Percentiles rank a stretch among this genome's conserved stretches.
Evolutionary conservation across 306 rosid species (phyloP).

Genomic region (Ammopiptanthus mongolicus): DNA sequence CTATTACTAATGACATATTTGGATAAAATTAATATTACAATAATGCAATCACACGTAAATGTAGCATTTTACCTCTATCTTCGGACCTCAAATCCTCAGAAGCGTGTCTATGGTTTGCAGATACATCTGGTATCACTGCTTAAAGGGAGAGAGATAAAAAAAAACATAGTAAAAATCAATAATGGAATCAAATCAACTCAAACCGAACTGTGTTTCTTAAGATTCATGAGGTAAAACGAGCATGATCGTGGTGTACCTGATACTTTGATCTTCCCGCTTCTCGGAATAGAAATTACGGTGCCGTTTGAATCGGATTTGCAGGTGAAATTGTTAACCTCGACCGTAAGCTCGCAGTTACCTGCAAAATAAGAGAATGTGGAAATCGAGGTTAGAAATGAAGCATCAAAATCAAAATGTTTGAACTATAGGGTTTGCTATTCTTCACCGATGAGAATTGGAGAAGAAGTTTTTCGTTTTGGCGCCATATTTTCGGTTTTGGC

Average conservation of each 20-base stretch:
- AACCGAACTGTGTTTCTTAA: not conserved
- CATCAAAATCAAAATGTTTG: not conserved
- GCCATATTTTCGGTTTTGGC: slow-evolving; percentile 32
- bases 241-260: slow-evolving; percentile 47
- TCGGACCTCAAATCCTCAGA: slow-evolving; percentile 6
- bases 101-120: slow-evolving; percentile 17
- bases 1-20: not conserved
- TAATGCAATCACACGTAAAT: not conserved
- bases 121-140: slow-evolving; percentile 28
- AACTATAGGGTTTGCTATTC: slow-evolving; percentile 9
- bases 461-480: slow-evolving; percentile 41
- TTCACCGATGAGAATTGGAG: slow-evolving; percentile 59
- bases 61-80: slow-evolving; percentile 23
- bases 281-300: slow-evolving; percentile 47
- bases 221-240: not conserved
- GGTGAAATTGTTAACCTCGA: slow-evolving; percentile 47
- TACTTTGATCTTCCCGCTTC: slow-evolving; percentile 37
- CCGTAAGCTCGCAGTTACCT: slow-evolving; percentile 64
- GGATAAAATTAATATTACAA: no score
- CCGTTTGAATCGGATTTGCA: slow-evolving; percentile 39
- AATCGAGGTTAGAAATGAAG: not conserved
- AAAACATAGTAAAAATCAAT: not conserved
- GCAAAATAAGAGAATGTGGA: not conserved
- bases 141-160: not conserved
- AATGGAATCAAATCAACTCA: not conserved